A percentile compares a stretch with the other conserved stretches of the same genome.
Evolutionary conservation across 2,329 filamentous ascomycete species (phyloP).

Genomic region (Colletotrichum aenigma): DNA sequence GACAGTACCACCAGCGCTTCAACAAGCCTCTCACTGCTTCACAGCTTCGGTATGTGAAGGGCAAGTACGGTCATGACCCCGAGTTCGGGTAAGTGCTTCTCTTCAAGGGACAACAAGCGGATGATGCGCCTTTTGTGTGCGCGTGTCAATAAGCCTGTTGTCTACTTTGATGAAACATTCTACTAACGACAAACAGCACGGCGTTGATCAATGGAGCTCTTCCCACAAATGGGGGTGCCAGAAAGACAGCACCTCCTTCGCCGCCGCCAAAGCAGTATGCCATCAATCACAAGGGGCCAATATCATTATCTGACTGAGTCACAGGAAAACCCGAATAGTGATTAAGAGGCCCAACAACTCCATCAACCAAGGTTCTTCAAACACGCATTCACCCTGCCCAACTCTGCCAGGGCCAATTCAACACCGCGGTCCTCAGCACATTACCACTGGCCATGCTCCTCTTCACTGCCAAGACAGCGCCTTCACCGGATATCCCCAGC

Average conservation of each 20-base stretch:
- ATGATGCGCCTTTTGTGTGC: not conserved
- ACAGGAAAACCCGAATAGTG: not conserved
- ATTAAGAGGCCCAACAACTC: not conserved
- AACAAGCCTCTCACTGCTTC: constrained; percentile 27
- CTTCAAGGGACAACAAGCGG: not conserved
- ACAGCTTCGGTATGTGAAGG: constrained; percentile 43
- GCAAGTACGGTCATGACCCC: constrained; percentile 44
- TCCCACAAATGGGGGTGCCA: not conserved
- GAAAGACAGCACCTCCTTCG: not conserved
- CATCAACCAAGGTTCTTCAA: not conserved
- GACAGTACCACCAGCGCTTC: constrained; percentile 31
- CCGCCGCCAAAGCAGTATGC: not conserved
- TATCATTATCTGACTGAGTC: not conserved
- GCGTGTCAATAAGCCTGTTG: not conserved
- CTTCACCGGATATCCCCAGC: not conserved
- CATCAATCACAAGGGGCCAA: not conserved
- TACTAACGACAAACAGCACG: not conserved
- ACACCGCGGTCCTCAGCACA: not conserved
- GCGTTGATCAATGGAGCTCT: not conserved
- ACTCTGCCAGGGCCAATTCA: not conserved
- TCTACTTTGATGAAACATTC: not conserved
- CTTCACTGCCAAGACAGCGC: not conserved
- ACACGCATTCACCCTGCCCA: not conserved
- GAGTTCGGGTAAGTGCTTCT: constrained; percentile 37
- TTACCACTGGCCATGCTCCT: not conserved